Evolutionary conservation across 768 basidiomycete genomes (phyloP), one percentile per base, ranked within the genome.

Genomic region (Serendipita indica): DNA sequence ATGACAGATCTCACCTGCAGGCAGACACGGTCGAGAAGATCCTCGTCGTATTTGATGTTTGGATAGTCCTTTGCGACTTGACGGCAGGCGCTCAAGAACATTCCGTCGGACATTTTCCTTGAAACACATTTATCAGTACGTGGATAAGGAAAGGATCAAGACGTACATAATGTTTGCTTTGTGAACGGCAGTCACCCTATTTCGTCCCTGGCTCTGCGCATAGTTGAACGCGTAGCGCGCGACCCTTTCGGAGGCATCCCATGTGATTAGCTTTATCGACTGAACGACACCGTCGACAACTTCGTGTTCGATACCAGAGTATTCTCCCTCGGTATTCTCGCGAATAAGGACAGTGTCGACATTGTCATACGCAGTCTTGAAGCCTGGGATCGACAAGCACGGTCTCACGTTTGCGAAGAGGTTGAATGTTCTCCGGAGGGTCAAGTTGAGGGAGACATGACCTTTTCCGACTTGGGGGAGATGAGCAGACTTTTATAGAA

Each of bases 51-150:
- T 39, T 79, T 75, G 66, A 99, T 80, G 61, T 84, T 82, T 18
- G 96, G 96, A 79, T 84, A 99, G 59, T 90, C 92, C 69, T 94
- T 92, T 3, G 94, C 85, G 37, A 99, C 89, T 64, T 90, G 85
- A 58, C 96, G 84, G 72, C 96, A 98, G 22, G 96, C 96, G 37
- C 89, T 86, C 72, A 99, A 75, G 79, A 99, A 99, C 92, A 98
- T 96, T 62, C 96, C 96, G 70, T 99, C 96, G 18, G 94, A 98
- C 87, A 98, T 91, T 84, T 97, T 97, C 92, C 92, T 96, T 67
- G 28, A 57, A 18, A 49, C 12, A 27, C 57, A 28, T 25, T 41
- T 25, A 41, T 30, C 33, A 34, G 30, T 33, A 25, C 60, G 35
- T 27, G 33, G 30, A 14, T 59, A 27, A 56, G 56, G 57, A 66